Conservation (phyloP, 176 grass and related monocot genomes). For the Oropetium thomaeum region DNA sequence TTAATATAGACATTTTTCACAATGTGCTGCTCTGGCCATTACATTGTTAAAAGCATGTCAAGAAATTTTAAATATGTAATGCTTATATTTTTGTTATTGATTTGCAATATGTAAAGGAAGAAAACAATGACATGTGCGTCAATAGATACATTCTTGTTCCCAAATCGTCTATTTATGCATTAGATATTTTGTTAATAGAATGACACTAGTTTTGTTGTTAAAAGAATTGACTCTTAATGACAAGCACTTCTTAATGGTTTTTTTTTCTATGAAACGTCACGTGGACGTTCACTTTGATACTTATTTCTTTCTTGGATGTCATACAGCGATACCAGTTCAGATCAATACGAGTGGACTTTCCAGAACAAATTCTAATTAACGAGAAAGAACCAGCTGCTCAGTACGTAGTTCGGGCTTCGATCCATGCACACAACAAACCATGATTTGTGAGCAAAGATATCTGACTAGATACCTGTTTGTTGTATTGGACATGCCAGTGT, state of each 20-base stretch:
- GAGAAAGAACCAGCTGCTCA: slow-evolving; percentile 48
- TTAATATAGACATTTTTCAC: background rate
- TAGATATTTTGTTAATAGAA: background rate
- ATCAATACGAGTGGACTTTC: slow-evolving; percentile 55
- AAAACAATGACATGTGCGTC: too few relatives aligned
- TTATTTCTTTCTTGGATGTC: slow-evolving; percentile 14
- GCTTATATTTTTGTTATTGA: too few relatives aligned
- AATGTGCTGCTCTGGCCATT: background rate
- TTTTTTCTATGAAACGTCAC: too few relatives aligned
- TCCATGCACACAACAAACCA: slow-evolving; percentile 49
- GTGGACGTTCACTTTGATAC: too few relatives aligned
- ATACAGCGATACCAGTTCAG: slow-evolving; percentile 61
- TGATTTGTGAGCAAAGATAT: background rate
- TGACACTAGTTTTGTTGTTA: background rate
- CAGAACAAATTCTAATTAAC: slow-evolving; percentile 72
- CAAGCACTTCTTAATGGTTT: background rate
- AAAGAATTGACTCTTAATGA: background rate
- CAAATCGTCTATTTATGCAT: background rate
- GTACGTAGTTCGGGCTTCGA: slow-evolving; percentile 36
- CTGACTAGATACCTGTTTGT: background rate
- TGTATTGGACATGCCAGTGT: slow-evolving; percentile 8
- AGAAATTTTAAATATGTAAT: too few relatives aligned
- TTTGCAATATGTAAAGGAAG: too few relatives aligned
- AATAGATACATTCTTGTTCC: background rate
- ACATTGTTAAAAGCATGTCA: background rate